These are phyloP conservation scores for Ophiocytium majus DNA, from an alignment of 352 stramenopile species.

Conservation along the genomic window DNA sequence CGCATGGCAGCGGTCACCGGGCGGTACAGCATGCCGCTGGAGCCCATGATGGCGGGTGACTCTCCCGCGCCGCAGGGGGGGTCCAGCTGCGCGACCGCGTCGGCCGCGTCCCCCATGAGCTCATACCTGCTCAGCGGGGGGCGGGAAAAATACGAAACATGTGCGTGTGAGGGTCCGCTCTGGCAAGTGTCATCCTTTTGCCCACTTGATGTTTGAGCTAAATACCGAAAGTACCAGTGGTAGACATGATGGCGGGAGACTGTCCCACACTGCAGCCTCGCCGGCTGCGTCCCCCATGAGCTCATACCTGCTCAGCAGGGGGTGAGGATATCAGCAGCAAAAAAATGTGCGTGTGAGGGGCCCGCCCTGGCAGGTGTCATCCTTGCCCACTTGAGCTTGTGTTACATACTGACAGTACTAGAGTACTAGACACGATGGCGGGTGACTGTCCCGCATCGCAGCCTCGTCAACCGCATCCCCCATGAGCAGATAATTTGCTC, in stretches of 20 bases:
- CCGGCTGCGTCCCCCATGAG: constrained; percentile 48
- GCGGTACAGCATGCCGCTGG: constrained; percentile 38
- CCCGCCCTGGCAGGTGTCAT: too few relatives aligned
- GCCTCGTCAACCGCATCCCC: constrained; percentile 44
- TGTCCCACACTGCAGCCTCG: not conserved
- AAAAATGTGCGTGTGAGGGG: too few relatives aligned
- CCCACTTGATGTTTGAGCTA: too few relatives aligned
- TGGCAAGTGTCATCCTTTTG: too few relatives aligned
- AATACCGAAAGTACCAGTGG: too few relatives aligned
- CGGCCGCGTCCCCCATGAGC: constrained; percentile 48
- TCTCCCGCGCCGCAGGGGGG: not conserved
- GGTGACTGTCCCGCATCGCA: not conserved
- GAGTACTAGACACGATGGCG: constrained; percentile 23
- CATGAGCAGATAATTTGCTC: constrained; percentile 56
- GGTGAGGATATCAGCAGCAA: too few relatives aligned
- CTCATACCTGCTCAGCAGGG: too few relatives aligned
- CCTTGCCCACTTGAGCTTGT: too few relatives aligned
- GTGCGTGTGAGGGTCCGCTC: too few relatives aligned
- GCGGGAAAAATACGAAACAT: too few relatives aligned
- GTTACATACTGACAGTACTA: too few relatives aligned
- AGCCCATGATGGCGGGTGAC: constrained; percentile 24
- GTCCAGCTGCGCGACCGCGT: constrained; percentile 35
- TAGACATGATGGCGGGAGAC: constrained; percentile 18
- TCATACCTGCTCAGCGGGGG: too few relatives aligned
- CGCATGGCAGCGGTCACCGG: constrained; percentile 23